Evolutionary conservation across 441 rosid genomes (phyloP).

Genomic region (Flueggea neowawraea): DNA sequence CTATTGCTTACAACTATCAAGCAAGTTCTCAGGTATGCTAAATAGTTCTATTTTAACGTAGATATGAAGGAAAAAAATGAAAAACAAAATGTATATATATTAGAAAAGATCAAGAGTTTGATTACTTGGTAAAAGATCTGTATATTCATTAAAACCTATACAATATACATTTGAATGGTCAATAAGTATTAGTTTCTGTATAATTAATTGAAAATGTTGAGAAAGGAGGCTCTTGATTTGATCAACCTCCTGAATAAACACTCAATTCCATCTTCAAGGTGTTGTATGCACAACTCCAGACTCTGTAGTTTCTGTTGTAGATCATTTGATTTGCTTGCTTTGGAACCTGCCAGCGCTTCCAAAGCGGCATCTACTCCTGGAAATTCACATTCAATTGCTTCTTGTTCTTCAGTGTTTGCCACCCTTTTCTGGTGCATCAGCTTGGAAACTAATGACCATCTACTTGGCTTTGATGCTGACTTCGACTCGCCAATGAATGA

Average conservation of each 20-base stretch:
- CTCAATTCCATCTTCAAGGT: conserved; percentile 8
- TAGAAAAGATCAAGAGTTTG: too few relatives aligned
- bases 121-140: too few relatives aligned
- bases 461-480: conserved; percentile 14
- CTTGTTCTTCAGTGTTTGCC: conserved; percentile 8
- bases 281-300: conserved; percentile 29
- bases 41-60: too few relatives aligned
- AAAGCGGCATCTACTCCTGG: conserved; percentile 19
- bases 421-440: conserved; percentile 24
- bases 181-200: too few relatives aligned
- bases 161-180: too few relatives aligned
- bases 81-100: too few relatives aligned
- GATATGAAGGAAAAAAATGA: too few relatives aligned
- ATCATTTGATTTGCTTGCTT: conserved; percentile 18
- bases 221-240: conserved; percentile 38
- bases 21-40: too few relatives aligned
- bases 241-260: conserved; percentile 27
- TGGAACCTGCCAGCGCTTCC: conserved; percentile 5
- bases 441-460: conserved; percentile 39
- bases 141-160: too few relatives aligned
- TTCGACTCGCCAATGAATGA: conserved; percentile 14
- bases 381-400: conserved; percentile 21
- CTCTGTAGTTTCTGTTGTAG: conserved; percentile 23
- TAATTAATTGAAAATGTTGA: conserved; percentile 23
- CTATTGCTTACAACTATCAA: too few relatives aligned